These are phyloP conservation scores for Breynia disticha DNA, from an alignment of 441 rosid species.

Conservation along the genomic window DNA sequence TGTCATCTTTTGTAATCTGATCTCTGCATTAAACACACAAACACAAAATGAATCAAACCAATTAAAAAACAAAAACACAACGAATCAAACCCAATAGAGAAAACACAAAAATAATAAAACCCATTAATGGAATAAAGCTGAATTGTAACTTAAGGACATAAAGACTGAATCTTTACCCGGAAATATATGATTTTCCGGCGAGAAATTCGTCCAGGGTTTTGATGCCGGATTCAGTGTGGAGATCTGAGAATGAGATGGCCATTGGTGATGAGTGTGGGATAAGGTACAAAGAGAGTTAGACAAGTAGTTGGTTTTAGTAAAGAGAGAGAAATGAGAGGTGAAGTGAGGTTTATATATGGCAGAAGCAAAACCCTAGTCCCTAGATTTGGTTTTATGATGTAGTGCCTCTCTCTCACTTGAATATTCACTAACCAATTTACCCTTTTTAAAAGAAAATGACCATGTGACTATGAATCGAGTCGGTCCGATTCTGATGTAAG, in stretches of 20 bases:
- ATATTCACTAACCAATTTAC: no score
- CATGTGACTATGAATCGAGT: no score
- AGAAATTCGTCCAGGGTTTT: constrained; percentile 74
- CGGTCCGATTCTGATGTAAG: no score
- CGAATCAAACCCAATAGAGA: not conserved
- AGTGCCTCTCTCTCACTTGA: no score
- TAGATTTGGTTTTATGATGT: no score
- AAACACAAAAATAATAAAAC: not conserved
- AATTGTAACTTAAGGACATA: no score
- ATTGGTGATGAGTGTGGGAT: constrained; percentile 19
- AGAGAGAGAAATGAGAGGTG: not conserved
- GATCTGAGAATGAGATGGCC: constrained; percentile 53
- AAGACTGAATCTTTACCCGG: constrained; percentile 26
- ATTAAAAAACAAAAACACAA: not conserved
- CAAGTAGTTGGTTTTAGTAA: not conserved
- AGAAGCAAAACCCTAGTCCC: no score
- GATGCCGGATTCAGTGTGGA: constrained; percentile 62
- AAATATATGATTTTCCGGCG: constrained; percentile 59
- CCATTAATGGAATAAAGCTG: not conserved
- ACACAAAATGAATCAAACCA: not conserved
- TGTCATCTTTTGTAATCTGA: constrained; percentile 56
- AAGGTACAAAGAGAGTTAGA: not conserved
- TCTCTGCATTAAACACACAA: constrained; percentile 20
- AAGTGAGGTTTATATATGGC: no score
- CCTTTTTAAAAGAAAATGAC: no score